Evolutionary conservation across 768 basidiomycete species (phyloP).

Genomic region (Leccinum subgranulosum): DNA sequence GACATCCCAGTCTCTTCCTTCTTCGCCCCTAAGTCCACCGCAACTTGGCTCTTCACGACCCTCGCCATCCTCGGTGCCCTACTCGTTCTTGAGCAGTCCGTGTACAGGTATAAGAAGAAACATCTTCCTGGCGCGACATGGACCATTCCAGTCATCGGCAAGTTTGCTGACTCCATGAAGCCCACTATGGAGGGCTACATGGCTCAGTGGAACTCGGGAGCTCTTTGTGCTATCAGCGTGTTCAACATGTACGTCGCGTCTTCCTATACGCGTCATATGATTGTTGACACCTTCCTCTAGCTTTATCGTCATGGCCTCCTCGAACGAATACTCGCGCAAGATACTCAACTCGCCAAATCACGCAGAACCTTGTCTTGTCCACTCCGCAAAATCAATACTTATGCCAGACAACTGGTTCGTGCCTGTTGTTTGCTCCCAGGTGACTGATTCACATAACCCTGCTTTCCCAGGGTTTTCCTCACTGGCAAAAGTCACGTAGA

Average conservation of each 20-base stretch:
- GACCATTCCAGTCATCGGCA: constrained; percentile 98
- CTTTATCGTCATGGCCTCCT: constrained; percentile 97
- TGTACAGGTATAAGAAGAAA: constrained; percentile 87
- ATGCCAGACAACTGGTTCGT: constrained; percentile 81
- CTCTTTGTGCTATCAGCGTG: constrained; percentile 85
- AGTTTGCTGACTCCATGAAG: constrained; percentile 88
- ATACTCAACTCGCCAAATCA: constrained; percentile 92
- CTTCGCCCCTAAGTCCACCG: constrained; percentile 29
- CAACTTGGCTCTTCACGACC: constrained; percentile 66
- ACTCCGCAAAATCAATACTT: constrained; percentile 86
- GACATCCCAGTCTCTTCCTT: constrained; percentile 49
- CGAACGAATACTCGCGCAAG: constrained; percentile 90
- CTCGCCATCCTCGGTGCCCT: constrained; percentile 66
- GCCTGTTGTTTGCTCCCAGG: constrained; percentile 4
- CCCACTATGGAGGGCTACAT: constrained; percentile 92
- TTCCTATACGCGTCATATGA: background rate
- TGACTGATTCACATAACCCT: background rate
- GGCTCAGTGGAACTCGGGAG: constrained; percentile 88
- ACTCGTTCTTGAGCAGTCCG: constrained; percentile 80
- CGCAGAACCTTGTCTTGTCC: constrained; percentile 92
- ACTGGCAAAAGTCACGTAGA: constrained; percentile 92
- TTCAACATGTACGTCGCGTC: constrained; percentile 84
- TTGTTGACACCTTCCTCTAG: constrained; percentile 40
- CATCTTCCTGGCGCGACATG: constrained; percentile 83
- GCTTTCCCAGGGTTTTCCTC: constrained; percentile 83